phyloP scores from a whole-genome alignment of 352 stramenopile genomes.

The Globisporangium parvum region DNA sequence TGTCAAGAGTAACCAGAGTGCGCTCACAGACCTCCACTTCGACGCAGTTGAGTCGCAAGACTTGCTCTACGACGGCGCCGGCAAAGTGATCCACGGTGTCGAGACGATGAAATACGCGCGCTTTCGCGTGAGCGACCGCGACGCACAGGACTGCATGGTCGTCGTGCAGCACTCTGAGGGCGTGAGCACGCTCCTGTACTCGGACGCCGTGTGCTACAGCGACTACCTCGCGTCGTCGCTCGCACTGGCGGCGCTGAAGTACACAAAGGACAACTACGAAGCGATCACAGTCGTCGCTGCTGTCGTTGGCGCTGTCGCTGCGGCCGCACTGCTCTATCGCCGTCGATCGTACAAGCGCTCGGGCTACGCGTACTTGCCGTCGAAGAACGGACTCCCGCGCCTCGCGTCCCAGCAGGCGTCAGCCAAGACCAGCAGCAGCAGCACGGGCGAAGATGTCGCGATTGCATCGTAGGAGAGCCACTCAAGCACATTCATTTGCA shows the following conservation, averaged over 20 bases:
- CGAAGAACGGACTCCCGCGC: constrained; percentile 31
- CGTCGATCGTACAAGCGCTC: constrained; percentile 44
- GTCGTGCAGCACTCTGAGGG: constrained; percentile 35
- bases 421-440: constrained; percentile 14
- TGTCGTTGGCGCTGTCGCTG: constrained; percentile 24
- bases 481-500: no score
- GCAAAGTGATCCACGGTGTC: constrained; percentile 5
- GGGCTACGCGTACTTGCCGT: constrained; percentile 58
- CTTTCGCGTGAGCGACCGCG: constrained; percentile 32
- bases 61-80: constrained; percentile 22
- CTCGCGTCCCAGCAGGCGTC: constrained; percentile 19
- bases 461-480: constrained; percentile 32
- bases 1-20: constrained; percentile 27
- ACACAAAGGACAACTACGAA: constrained; percentile 30
- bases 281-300: constrained; percentile 33
- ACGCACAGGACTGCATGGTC: constrained; percentile 41
- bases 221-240: constrained; percentile 15
- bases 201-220: constrained; percentile 46
- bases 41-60: constrained; percentile 52
- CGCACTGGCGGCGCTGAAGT: constrained; percentile 21
- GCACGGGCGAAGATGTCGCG: constrained; percentile 6
- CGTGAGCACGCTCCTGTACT: constrained; percentile 50
- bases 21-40: constrained; percentile 32
- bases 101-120: constrained; percentile 48
- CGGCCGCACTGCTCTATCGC: constrained; percentile 28